These are phyloP conservation scores for Ballota nigra DNA, from an alignment of 257 asterid genomes.

Conservation along the genomic window DNA sequence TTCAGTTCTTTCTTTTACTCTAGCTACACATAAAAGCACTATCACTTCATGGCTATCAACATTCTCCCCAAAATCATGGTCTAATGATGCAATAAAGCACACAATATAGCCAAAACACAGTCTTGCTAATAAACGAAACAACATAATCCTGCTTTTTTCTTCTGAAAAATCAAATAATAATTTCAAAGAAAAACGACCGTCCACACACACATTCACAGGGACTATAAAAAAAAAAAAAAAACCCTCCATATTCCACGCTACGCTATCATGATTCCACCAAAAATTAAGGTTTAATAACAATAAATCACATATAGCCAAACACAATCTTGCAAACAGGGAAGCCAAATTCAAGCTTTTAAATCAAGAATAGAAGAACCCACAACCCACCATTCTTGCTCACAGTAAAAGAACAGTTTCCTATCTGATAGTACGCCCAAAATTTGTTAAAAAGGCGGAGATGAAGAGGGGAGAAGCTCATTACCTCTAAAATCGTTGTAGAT, in stretches of 20 bases:
- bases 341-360: background rate
- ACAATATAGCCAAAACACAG: background rate
- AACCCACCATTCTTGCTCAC: background rate
- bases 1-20: background rate
- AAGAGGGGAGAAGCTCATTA: background rate
- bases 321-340: background rate
- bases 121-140: background rate
- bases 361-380: background rate
- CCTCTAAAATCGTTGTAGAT: background rate
- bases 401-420: background rate
- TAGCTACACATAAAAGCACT: background rate
- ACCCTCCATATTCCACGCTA: background rate
- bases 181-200: background rate
- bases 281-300: background rate
- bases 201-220: background rate
- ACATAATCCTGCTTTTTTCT: background rate
- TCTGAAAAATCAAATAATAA: background rate
- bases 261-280: background rate
- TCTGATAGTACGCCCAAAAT: too few species aligned
- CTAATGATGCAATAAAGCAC: background rate
- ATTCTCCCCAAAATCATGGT: background rate
- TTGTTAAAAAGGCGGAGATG: background rate
- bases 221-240: background rate
- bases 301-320: background rate
- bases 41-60: background rate